These are phyloP conservation scores for Dinochytrium kinnereticum DNA, from an alignment of 371 early-diverging fungal species.

Conservation along the genomic window DNA sequence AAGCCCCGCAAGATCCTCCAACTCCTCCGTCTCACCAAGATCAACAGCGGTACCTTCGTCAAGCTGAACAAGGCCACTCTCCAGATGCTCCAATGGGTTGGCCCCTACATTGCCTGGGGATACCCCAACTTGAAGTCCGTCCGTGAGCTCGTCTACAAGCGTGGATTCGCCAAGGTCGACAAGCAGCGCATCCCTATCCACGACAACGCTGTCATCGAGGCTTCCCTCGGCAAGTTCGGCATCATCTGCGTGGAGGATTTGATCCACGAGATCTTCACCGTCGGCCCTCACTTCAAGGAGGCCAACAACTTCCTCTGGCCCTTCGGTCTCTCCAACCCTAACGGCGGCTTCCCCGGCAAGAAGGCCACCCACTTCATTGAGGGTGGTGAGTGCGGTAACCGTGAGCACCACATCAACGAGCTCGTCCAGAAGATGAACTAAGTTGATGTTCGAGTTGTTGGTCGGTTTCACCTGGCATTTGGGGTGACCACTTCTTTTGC, in stretches of 20 bases:
- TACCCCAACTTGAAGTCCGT: slow-evolving; percentile 98
- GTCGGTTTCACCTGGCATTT: no score
- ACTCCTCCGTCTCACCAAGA: slow-evolving; percentile 97
- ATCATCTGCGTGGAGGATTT: slow-evolving; percentile 99
- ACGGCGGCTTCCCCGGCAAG: slow-evolving; percentile 93
- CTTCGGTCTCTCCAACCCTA: slow-evolving; percentile 99
- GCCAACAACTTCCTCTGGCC: slow-evolving; percentile 99
- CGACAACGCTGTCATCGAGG: slow-evolving; percentile 96
- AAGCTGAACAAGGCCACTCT: slow-evolving; percentile 98
- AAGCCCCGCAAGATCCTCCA: slow-evolving; percentile 99
- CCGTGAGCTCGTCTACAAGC: slow-evolving; percentile 99
- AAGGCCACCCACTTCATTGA: slow-evolving; percentile 97
- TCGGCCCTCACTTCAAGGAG: slow-evolving; percentile 97
- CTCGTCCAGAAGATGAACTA: slow-evolving; percentile 97
- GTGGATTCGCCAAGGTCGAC: slow-evolving; percentile 98
- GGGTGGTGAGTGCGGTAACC: slow-evolving; percentile 98
- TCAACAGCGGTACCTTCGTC: slow-evolving; percentile 99
- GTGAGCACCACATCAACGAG: slow-evolving; percentile 93
- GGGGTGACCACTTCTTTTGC: no score
- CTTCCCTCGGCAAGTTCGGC: slow-evolving; percentile 92
- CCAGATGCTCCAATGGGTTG: slow-evolving; percentile 98
- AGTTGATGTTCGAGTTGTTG: no score
- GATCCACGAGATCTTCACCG: slow-evolving; percentile 98
- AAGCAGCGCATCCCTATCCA: slow-evolving; percentile 95
- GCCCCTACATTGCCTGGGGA: slow-evolving; percentile 94